phyloP scores from a whole-genome alignment of 495 filamentous ascomycete species.

The Chaetomidium leptoderma region DNA sequence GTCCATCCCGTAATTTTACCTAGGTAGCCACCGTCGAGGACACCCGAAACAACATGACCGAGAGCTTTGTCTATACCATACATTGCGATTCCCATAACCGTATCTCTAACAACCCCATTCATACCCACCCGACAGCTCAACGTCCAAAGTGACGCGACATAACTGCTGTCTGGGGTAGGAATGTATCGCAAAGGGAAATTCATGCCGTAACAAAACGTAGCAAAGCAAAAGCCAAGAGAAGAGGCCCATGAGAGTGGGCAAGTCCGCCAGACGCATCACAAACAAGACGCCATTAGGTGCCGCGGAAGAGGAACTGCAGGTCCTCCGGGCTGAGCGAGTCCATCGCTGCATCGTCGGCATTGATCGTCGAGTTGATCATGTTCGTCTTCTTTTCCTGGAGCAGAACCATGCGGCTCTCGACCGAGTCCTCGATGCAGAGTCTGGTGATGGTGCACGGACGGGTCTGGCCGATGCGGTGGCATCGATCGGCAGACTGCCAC shows the following conservation, averaged over 20 bases:
- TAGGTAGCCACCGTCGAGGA: not conserved
- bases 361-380: constrained; percentile 93
- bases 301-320: constrained; percentile 90
- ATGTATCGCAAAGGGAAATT: not conserved
- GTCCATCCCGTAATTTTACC: not conserved
- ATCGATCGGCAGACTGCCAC: constrained; percentile 95
- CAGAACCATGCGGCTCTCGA: constrained; percentile 89
- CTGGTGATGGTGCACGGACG: constrained; percentile 92
- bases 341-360: constrained; percentile 80
- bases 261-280: not conserved
- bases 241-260: not conserved
- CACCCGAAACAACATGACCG: not conserved
- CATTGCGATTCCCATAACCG: not conserved
- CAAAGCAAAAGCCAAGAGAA: not conserved
- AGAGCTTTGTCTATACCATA: constrained; percentile 1
- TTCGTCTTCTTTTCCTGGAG: constrained; percentile 96
- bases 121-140: not conserved
- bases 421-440: constrained; percentile 90
- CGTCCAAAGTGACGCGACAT: not conserved
- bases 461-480: constrained; percentile 92
- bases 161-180: not conserved
- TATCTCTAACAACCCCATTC: not conserved
- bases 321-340: constrained; percentile 86
- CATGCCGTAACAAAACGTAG: not conserved
- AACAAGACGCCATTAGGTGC: constrained; percentile 29